Evolutionary conservation across 1,139 yeast genomes (phyloP), one percentile per base, ranked within the genome.

Genomic region (Taphrina betulina): DNA sequence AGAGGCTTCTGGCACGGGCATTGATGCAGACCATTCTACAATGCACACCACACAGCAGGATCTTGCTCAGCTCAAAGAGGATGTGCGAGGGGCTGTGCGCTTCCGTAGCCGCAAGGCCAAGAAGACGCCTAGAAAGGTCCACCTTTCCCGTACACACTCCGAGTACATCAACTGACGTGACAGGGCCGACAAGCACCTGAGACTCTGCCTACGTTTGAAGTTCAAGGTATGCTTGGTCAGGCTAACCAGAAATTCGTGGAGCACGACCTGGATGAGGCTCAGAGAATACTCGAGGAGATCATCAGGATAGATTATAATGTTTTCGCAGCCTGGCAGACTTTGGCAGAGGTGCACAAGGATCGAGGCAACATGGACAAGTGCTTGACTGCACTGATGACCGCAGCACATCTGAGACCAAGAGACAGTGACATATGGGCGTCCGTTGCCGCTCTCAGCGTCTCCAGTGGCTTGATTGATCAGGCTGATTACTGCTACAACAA

Each of bases 381-480:
- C 61, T 82, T 95, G 65, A 80, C 80, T 58, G 82, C 87, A 34
- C 85, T 95, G 86, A 76, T 87, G 58, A 71, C 85, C 35, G 96
- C 95, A 0, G 95, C 95, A 1, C 88, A 83, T 66, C 74, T 86
- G 26, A 85, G 84, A 63, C 83, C 88, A 2, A 78, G 82, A 69
- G 94, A 87, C 69, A 78, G 79, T 59, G 84, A 80, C 24, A 83
- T 88, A 61, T 92, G 97, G 97, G 80, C 81, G 31, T 80, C 78
- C 45, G 88, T 88, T 31, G 97, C 95, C 0, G 85, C 82, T 57
- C 70, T 87, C 58, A 83, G 95, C 57, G 74, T 75, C 3, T 84
- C 83, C 42, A 71, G 85, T 63, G 94, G 88, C 0, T 85, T 82
- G 63, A 73, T 76, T 2, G 81, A 85, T 37, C 96, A 88, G 67